Evolutionary conservation across 1,284 basidiomycete genomes (phyloP).

Genomic region (Cerioporus squamosus): DNA sequence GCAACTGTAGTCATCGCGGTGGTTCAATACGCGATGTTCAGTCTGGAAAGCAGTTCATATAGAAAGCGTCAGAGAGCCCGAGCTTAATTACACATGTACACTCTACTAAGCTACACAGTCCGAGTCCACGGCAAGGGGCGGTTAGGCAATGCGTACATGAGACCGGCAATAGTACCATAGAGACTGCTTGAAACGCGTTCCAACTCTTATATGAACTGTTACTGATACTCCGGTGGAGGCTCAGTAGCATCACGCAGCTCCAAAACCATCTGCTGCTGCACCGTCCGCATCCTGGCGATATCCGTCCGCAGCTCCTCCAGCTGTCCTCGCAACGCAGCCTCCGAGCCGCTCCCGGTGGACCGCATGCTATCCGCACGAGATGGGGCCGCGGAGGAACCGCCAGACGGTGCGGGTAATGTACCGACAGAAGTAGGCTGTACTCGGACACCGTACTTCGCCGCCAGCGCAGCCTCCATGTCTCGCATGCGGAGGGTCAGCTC

Average conservation of each 20-base stretch:
- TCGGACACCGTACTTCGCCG: background rate
- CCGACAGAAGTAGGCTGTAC: background rate
- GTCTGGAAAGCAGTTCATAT: no score
- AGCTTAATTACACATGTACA: no score
- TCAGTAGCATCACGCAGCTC: constrained; percentile 10
- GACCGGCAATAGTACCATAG: background rate
- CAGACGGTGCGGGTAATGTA: background rate
- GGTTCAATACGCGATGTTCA: no score
- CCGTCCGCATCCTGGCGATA: constrained; percentile 4
- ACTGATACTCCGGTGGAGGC: constrained; percentile 2
- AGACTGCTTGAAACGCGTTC: background rate
- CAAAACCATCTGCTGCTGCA: constrained; percentile 4
- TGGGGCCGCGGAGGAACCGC: background rate
- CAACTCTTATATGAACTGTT: background rate
- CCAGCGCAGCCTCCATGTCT: constrained; percentile 10
- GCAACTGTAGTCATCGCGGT: constrained; percentile 11
- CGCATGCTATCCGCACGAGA: background rate
- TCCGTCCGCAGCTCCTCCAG: constrained; percentile 8
- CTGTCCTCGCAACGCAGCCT: constrained; percentile 4
- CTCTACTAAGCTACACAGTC: background rate
- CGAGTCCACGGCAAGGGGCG: background rate
- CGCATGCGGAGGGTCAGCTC: constrained; percentile 15
- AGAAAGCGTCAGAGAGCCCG: no score
- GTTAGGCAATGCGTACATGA: no score
- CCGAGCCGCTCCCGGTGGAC: background rate